Percentiles rank a stretch among this genome's conserved stretches.
Conservation (phyloP, 441 rosid genomes). For the Adansonia madagascariensis region DNA sequence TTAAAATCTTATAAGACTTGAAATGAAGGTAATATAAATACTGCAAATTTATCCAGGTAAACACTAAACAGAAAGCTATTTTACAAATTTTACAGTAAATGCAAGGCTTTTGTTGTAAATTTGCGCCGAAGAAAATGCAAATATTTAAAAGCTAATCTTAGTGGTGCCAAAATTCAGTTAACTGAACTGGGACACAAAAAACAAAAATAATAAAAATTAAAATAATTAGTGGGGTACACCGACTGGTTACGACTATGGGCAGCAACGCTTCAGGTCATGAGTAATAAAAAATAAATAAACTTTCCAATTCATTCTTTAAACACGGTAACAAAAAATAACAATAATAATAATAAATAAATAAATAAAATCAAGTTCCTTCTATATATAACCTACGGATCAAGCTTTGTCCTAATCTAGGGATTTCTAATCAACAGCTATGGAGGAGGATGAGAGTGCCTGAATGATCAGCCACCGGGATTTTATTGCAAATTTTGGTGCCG, state of each 20-base stretch:
- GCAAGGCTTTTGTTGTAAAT: background rate
- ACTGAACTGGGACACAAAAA: background rate
- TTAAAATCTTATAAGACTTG: no score
- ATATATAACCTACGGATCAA: background rate
- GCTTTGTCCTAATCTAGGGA: background rate
- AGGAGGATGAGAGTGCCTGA: background rate
- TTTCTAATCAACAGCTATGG: background rate
- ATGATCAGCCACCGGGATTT: background rate
- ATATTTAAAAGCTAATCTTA: no score
- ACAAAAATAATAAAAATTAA: background rate
- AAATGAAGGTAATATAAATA: no score
- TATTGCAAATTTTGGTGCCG: background rate
- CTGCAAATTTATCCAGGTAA: no score
- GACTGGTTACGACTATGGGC: background rate
- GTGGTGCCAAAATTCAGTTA: background rate
- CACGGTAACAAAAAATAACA: no score
- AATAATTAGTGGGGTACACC: background rate
- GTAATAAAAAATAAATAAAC: background rate
- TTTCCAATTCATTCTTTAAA: background rate
- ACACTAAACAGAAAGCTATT: no score
- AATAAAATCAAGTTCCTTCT: background rate
- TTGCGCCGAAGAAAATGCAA: no score
- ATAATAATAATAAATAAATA: no score
- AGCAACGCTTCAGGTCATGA: background rate
- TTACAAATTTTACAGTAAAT: background rate